Evolutionary conservation across 2,329 filamentous ascomycete genomes (phyloP).

Genomic region (Acrodontium crateriforme): DNA sequence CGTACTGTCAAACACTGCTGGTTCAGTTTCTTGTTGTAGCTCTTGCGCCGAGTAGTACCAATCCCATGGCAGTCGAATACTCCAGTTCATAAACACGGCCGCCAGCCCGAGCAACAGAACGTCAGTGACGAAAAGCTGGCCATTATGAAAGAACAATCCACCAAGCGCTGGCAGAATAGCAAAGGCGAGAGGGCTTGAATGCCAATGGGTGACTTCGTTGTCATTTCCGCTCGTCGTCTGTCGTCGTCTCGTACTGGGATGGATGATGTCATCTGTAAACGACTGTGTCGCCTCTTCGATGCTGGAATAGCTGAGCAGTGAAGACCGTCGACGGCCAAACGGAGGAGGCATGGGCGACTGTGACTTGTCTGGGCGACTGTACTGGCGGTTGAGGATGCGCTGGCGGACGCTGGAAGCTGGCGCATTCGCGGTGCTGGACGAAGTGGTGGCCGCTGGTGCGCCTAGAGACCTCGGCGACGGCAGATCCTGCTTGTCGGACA

Average conservation of each 20-base stretch:
- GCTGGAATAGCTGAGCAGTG: conserved; percentile 64
- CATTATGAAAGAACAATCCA: conserved; percentile 73
- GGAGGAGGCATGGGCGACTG: conserved; percentile 12
- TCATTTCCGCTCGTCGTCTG: conserved; percentile 24
- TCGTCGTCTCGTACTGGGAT: conserved; percentile 24
- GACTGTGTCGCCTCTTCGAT: conserved; percentile 51
- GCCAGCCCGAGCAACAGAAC: conserved; percentile 66
- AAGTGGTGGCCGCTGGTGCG: too few relatives aligned
- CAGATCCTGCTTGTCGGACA: too few relatives aligned
- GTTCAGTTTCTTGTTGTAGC: conserved; percentile 10
- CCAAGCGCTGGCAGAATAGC: conserved; percentile 76
- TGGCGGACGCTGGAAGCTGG: conserved; percentile 9
- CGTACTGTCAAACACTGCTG: conserved; percentile 4
- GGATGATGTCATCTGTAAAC: conserved; percentile 57
- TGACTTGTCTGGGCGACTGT: conserved; percentile 8
- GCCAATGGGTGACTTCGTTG: conserved; percentile 53
- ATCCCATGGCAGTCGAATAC: conserved; percentile 73
- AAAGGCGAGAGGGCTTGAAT: conserved; percentile 68
- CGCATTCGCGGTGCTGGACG: too few relatives aligned
- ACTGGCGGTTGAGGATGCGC: conserved; percentile 9
- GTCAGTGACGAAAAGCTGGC: conserved; percentile 71
- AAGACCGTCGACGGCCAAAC: conserved; percentile 50
- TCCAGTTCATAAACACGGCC: conserved; percentile 84
- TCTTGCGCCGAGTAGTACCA: conserved; percentile 40
- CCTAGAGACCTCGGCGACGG: too few relatives aligned